Evolutionary conservation across 352 stramenopile species (phyloP), one percentile per base, ranked within the genome.

Genomic region (Pythium diclinum): DNA sequence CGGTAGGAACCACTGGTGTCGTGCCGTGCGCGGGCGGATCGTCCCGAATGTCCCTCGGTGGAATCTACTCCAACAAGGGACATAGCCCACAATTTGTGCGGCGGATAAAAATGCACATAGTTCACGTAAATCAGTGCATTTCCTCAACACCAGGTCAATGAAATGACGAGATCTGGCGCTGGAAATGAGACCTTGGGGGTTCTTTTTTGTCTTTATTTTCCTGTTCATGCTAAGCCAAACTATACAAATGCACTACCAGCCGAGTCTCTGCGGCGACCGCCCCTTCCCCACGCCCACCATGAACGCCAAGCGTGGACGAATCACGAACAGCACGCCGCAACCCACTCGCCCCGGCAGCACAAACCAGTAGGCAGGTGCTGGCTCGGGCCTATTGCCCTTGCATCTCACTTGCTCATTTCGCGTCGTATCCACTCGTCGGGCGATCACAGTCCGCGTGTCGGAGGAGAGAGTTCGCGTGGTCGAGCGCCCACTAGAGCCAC

Each of bases 161-260:
- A 17, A 51, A 28, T 28, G 25, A 32, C 11, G 48, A 56, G 48
- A 19, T 56, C 17, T 51, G 3, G 55, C 1, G 38, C 17, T 44
- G 32, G 25, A 52, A 40, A 59, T 52, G 14, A 42, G 3, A 40
- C 23, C 28, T 40, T 59, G 52, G 10, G 59, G 30, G 57, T 23
- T 63, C 61, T 63, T 71, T 58, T 21, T 58, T 59, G 53, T 54
- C 53, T 67, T 71, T 71, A 63, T 28, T 63, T 25, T 59, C 64
- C 47, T 71, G 65, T 66, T 57, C 63, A 64, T 72, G 65, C 55
- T 42, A 65, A 63, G 65, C 47, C 65, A 64, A 72, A 73, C 66
- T 73, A 73, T 73, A 68, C 66, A 73, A 68, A 73, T 68, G 66
- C 60, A 73, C 60, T 38, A 66, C 66, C 47, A 67, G 65, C 58